phyloP scores from a whole-genome alignment of 805 yeast species.

The Hanseniaspora meyeri region DNA sequence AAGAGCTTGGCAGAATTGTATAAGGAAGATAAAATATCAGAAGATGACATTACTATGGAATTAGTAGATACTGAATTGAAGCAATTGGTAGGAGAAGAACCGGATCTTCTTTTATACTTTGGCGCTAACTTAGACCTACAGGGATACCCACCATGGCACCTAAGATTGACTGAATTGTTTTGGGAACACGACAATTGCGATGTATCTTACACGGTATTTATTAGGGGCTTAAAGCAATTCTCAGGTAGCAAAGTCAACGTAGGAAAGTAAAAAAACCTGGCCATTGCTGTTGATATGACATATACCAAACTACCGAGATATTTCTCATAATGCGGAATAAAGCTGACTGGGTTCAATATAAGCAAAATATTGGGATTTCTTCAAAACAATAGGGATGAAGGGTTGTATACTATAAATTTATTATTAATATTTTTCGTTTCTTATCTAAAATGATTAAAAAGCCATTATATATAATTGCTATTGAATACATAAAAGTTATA shows the following conservation, averaged over 20 bases:
- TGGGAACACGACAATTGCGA: conserved; percentile 79
- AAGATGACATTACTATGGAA: conserved; percentile 59
- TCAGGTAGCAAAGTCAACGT: conserved; percentile 76
- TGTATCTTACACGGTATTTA: conserved; percentile 71
- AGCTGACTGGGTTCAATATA: too few species aligned
- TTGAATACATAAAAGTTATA: not conserved
- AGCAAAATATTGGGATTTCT: too few species aligned
- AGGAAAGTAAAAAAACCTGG: conserved; percentile 48
- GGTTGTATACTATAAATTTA: too few species aligned
- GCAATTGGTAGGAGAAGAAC: conserved; percentile 79
- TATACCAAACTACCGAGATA: too few species aligned
- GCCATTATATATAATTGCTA: not conserved
- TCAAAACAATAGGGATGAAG: too few species aligned
- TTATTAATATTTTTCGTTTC: not conserved
- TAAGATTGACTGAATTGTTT: conserved; percentile 76
- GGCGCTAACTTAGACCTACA: conserved; percentile 81
- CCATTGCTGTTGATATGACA: too few species aligned
- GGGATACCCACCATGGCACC: conserved; percentile 98
- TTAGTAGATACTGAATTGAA: conserved; percentile 61
- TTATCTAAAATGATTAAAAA: conserved; percentile 2
- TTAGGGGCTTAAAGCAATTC: conserved; percentile 62
- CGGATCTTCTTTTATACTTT: conserved; percentile 74
- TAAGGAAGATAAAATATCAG: conserved; percentile 42
- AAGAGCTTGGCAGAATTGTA: conserved; percentile 73
- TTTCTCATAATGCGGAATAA: not conserved